Evolutionary conservation across 1,139 yeast genomes (phyloP), one percentile per base, ranked within the genome.

Genomic region (Yamadazyma trypodendri): DNA sequence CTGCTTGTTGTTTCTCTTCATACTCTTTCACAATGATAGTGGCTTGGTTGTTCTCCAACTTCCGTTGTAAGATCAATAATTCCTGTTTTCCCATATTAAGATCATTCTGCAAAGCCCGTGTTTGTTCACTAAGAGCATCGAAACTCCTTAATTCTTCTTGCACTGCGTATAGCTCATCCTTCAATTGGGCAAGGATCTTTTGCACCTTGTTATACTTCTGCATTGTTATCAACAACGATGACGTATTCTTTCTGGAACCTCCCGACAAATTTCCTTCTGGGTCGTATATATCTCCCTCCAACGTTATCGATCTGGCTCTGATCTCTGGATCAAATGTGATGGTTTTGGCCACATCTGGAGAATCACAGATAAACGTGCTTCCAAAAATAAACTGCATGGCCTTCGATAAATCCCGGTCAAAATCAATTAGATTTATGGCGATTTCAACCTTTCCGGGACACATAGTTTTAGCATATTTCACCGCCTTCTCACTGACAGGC

Each of bases 351-450:
- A 95, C 81, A 21, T 85, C 83, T 0, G 96, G 86, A 60, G 89
- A 95, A 23, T 79, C 68, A 62, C 98, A 92, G 31, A 94, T 76
- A 34, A 94, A 74, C 11, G 95, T 87, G 16, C 79, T 71, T 4
- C 98, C 98, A 63, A 94, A 94, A 22, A 92, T 88, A 52, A 80
- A 89, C 48, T 86, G 84, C 95, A 94, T 87, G 0, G 98, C 98
- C 39, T 75, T 81, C 6, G 71, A 48, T 18, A 89, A 81, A 41
- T 83, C 86, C 0, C 65, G 58, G 14, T 86, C 89, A 57, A 77
- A 94, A 2, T 84, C 84, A 42, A 94, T 75, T 43, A 92, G 65
- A 51, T 89, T 79, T 29, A 90, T 60, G 0, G 98, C 98, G 24
- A 90, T 68, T 47, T 92, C 95, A 9, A 90, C 97, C 50, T 85